Conservation (phyloP, 495 filamentous ascomycete species). For the Neurospora africana region DNA sequence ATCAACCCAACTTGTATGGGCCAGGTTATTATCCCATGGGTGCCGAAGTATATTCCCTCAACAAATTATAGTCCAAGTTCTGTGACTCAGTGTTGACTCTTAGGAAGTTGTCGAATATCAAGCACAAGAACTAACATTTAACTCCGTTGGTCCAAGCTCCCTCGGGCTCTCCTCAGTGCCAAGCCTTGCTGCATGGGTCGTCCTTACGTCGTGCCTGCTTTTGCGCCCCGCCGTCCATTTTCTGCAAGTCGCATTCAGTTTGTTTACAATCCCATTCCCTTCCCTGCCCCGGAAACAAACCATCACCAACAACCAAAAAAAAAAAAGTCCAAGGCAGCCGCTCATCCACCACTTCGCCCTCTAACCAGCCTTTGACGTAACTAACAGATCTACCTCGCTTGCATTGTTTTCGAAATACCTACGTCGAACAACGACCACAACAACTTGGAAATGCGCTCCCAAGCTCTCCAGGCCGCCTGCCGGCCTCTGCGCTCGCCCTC, state of each 20-base stretch:
- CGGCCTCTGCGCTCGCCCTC: conserved; percentile 10
- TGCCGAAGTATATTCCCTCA: neutral
- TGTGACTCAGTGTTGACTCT: too few relatives aligned
- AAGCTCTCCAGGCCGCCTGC: conserved; percentile 13
- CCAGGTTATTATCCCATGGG: neutral
- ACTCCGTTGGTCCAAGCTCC: neutral
- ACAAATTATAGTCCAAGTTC: neutral
- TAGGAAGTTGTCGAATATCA: too few relatives aligned
- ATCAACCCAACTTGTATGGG: neutral
- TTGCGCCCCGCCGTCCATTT: neutral
- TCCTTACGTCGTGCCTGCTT: neutral
- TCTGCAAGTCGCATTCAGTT: neutral
- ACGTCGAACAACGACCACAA: neutral
- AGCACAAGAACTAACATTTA: neutral
- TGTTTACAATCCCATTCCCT: neutral
- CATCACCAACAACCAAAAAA: neutral
- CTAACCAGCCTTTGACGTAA: neutral
- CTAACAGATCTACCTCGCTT: neutral
- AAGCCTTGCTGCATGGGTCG: neutral
- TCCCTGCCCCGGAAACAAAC: neutral
- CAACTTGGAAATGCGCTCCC: conserved; percentile 15
- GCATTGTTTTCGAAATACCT: neutral
- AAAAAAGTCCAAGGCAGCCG: neutral
- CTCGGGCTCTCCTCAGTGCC: neutral
- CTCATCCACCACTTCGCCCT: neutral